Percentiles rank a stretch among this genome's conserved stretches.
Evolutionary conservation across 2,329 filamentous ascomycete species (phyloP).

Genomic region (Colletotrichum costaricense): DNA sequence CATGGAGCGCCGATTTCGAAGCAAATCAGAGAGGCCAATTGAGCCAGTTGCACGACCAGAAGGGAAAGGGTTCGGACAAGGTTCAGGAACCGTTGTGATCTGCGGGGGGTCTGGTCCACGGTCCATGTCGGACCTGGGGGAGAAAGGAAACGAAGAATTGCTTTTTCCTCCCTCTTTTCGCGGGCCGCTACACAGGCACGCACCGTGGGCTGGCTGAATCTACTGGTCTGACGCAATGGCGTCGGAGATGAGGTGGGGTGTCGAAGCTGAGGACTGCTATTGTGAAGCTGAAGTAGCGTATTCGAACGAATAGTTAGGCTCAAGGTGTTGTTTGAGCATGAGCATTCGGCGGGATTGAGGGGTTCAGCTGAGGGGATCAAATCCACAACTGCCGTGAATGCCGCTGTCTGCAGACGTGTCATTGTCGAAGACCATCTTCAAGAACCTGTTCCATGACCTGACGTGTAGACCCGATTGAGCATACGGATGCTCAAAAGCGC

Average conservation of each 20-base stretch:
- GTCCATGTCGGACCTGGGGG: background rate
- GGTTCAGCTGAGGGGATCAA: background rate
- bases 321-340: background rate
- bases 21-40: background rate
- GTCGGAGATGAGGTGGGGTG: background rate
- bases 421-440: background rate
- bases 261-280: background rate
- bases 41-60: conserved; percentile 13
- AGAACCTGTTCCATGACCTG: background rate
- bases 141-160: background rate
- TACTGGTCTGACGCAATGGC: conserved; percentile 29
- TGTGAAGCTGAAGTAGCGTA: background rate
- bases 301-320: background rate
- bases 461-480: background rate
- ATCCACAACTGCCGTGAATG: background rate
- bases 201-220: background rate
- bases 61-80: conserved; percentile 27
- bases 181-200: background rate
- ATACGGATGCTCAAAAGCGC: background rate
- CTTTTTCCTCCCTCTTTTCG: background rate
- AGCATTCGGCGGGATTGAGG: background rate
- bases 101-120: conserved; percentile 11
- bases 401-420: conserved; percentile 11
- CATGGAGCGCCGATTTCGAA: conserved; percentile 11
- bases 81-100: conserved; percentile 30